phyloP scores from a whole-genome alignment of 352 stramenopile species.

The Pythium aquatile region DNA sequence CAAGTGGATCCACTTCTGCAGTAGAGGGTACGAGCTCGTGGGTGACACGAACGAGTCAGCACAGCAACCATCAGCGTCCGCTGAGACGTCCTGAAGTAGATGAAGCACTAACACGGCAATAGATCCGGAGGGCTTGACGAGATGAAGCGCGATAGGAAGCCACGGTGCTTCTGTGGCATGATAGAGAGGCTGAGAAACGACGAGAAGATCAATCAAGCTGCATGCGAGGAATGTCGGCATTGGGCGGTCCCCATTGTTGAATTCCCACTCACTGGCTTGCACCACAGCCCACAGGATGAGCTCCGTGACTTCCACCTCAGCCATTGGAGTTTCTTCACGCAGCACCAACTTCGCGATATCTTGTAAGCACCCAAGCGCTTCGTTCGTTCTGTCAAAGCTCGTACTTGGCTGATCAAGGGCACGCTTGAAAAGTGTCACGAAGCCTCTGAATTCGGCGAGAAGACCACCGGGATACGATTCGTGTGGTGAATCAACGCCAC shows the following conservation, averaged over 20 bases:
- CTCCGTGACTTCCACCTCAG: background rate
- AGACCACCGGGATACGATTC: background rate
- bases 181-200: slow-evolving; percentile 30
- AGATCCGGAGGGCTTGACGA: slow-evolving; percentile 1
- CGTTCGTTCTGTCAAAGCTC: background rate
- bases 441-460: background rate
- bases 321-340: background rate
- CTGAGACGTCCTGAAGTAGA: background rate
- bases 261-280: slow-evolving; percentile 6
- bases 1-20: slow-evolving; percentile 61
- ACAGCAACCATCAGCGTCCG: slow-evolving; percentile 8
- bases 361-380: slow-evolving; percentile 7
- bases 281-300: background rate
- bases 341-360: slow-evolving; percentile 8
- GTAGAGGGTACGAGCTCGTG: slow-evolving; percentile 42
- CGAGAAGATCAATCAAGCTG: slow-evolving; percentile 35
- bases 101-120: background rate
- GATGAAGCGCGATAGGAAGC: background rate
- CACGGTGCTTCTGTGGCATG: background rate
- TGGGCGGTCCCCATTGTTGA: slow-evolving; percentile 13
- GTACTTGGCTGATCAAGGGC: background rate
- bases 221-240: slow-evolving; percentile 50
- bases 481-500: background rate
- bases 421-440: background rate
- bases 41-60: slow-evolving; percentile 37